Base-by-base conservation (phyloP, 2,329 filamentous ascomycete species). In the Beauveria scarabaeidicola region DNA sequence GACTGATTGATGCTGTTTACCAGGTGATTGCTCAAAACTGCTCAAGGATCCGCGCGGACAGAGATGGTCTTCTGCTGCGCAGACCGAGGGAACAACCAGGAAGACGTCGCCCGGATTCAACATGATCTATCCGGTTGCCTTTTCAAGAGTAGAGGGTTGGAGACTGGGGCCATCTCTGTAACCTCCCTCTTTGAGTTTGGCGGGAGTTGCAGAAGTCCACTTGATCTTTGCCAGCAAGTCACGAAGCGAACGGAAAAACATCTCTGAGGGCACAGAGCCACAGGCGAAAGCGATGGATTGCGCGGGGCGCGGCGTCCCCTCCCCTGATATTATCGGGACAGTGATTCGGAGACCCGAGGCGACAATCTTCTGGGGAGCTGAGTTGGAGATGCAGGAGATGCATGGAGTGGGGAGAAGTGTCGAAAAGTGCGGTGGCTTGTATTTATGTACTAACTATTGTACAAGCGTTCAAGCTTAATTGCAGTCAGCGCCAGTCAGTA, bases 161-260 rank as follows among this genome's bases (percentile, higher is more conserved):
- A 48, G 54, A 36, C 36, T 25, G 29, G 41, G 46, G 47, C 44
- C 11, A 32, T 38, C 19, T 51, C 19, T 52, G 29, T 23, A 53
- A 59, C 57, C 57, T 59, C 43, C 57, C 50, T 53, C 57, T 59
- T 59, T 48, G 21, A 59, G 57, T 46, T 41, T 41, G 40, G 50
- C 40, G 48, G 57, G 29, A 47, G 57, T 44, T 48, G 40, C 9
- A n/a, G 29, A 58, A 41, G 23, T 29, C 38, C 36, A 38, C 36
- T 51, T 40, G 44, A 36, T 25, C 25, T 46, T n/a, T 23, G 10
- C n/a, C 9, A 27, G 21, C 7, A 40, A 9, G n/a, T 36, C 27
- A 8, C 13, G 38, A 15, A 46, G 25, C 38, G 48, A 52, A 51
- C 3, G 38, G 27, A 11, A 36, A 19, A 46, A 36, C 0, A n/a